Evolutionary conservation across 768 basidiomycete species (phyloP).

Genomic region (Cyclocybe aegerita): DNA sequence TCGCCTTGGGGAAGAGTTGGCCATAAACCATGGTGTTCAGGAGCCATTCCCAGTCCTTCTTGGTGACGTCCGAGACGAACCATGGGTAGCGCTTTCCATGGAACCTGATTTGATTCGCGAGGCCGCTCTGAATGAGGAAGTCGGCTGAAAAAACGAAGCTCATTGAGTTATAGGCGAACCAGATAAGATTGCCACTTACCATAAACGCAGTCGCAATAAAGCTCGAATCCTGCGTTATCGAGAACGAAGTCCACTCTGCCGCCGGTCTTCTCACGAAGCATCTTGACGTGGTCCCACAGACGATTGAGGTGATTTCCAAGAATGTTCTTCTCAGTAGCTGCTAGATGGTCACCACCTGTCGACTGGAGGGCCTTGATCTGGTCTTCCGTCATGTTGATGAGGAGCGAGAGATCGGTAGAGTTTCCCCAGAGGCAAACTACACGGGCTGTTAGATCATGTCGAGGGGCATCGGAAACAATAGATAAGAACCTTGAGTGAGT

Average conservation of each 20-base stretch:
- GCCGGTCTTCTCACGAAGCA: slow-evolving; percentile 66
- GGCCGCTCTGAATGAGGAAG: slow-evolving; percentile 88
- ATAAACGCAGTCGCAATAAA: slow-evolving; percentile 87
- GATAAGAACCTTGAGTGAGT: slow-evolving; percentile 75
- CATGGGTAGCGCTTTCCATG: slow-evolving; percentile 95
- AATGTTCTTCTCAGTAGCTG: slow-evolving; percentile 95
- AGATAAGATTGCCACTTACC: slow-evolving; percentile 36
- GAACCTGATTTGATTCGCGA: slow-evolving; percentile 83
- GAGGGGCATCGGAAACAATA: not conserved
- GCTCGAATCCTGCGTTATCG: slow-evolving; percentile 87
- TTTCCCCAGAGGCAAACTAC: slow-evolving; percentile 95
- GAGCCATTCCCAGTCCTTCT: slow-evolving; percentile 93
- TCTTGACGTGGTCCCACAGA: slow-evolving; percentile 75
- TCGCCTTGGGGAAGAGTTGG: slow-evolving; percentile 84
- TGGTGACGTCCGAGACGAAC: slow-evolving; percentile 93
- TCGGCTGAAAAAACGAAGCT: slow-evolving; percentile 56
- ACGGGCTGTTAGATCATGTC: slow-evolving; percentile 1
- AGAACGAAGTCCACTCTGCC: slow-evolving; percentile 81
- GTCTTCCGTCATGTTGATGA: slow-evolving; percentile 98
- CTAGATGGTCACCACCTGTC: slow-evolving; percentile 92
- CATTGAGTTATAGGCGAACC: not conserved
- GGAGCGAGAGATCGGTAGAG: slow-evolving; percentile 90
- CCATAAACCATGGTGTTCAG: slow-evolving; percentile 88
- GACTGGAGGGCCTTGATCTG: slow-evolving; percentile 97
- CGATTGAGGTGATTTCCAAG: slow-evolving; percentile 78